A percentile compares a stretch with the other conserved stretches of the same genome.
Conservation (phyloP, 148 eudicot species). For the Fagopyrum esculentum region DNA sequence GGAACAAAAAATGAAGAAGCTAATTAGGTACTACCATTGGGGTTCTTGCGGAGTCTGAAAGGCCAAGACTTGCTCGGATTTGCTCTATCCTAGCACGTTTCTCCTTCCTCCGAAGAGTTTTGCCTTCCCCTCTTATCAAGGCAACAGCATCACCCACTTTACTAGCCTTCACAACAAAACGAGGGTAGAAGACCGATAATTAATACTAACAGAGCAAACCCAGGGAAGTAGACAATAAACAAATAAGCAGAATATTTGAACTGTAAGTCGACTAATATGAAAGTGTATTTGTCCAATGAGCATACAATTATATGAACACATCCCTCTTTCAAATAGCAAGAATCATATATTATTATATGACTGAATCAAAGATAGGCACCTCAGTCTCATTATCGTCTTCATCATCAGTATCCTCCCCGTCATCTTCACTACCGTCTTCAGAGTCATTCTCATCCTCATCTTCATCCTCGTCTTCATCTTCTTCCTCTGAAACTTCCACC, state of each 20-base stretch:
- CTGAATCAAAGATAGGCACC: constrained; percentile 20
- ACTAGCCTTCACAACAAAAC: constrained; percentile 39
- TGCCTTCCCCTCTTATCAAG: constrained; percentile 69
- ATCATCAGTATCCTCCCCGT: constrained; percentile 45
- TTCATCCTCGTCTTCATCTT: constrained; percentile 60
- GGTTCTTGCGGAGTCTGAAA: constrained; percentile 91
- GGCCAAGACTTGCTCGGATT: constrained; percentile 96
- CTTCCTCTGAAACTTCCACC: constrained; percentile 88
- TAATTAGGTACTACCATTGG: constrained; percentile 48
- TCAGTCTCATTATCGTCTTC: constrained; percentile 35
- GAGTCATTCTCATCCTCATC: constrained; percentile 41
- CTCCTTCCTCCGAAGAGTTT: constrained; percentile 82
- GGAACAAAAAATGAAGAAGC: not conserved
- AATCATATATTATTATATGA: not conserved
- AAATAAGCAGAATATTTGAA: constrained; percentile 14
- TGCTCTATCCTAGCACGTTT: constrained; percentile 88
- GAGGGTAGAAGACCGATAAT: not conserved
- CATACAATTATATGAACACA: not conserved
- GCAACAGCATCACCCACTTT: constrained; percentile 83
- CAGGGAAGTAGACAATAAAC: not conserved
- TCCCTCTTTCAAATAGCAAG: not conserved
- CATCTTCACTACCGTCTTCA: constrained; percentile 37
- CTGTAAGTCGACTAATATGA: not conserved
- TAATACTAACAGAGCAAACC: not conserved
- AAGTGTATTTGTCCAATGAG: not conserved